Evolutionary conservation across 2,329 filamentous ascomycete species (phyloP), one percentile per base, ranked within the genome.

Genomic region (Chalaropsis ovoidea): DNA sequence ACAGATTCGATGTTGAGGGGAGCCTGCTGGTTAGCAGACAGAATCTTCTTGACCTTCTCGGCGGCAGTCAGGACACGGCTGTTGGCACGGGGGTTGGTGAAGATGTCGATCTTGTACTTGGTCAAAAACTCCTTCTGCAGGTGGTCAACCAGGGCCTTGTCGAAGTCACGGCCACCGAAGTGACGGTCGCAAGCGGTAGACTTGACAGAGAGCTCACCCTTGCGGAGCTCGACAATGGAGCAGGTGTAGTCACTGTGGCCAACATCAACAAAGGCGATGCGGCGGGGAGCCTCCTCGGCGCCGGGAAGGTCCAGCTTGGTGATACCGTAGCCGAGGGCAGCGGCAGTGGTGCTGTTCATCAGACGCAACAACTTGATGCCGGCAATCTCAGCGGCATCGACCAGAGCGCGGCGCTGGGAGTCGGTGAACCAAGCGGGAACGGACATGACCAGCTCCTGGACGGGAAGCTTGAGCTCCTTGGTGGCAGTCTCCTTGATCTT

Each of bases 361-460:
- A 99, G 82, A 68, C 94, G 86, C 70, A 99, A 86, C 47, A 92
- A 82, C 80, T 95, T 96, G 72, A 99, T 82, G 68, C 92, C 93
- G 67, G 93, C 90, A 72, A 99, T 90, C 74, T 97, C 92, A 71
- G 91, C 85, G 67, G 94, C 93, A 74, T 97, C 93, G 72, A 97
- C 82, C 69, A 99, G 82, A 71, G 85, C 86, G 73, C 94, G 86
- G 75, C 94, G 88, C 82, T 99, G 94, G 68, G 87, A 79, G 76
- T 99, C 94, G 68, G 92, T 96, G 81, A 96, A 99, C 94, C 94
- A 99, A 19, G 91, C 86, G 56, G 94, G 94, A 62, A 95, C 90
- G 75, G 90, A 95, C 80, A 99, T 84, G 72, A 96, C 94, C 72
- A 97, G 82, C 75, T 99, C 94, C 68, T 88, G 88, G 67, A 97